Conservation (phyloP, 2,329 filamentous ascomycete species). For the Neofusicoccum parvum region DNA sequence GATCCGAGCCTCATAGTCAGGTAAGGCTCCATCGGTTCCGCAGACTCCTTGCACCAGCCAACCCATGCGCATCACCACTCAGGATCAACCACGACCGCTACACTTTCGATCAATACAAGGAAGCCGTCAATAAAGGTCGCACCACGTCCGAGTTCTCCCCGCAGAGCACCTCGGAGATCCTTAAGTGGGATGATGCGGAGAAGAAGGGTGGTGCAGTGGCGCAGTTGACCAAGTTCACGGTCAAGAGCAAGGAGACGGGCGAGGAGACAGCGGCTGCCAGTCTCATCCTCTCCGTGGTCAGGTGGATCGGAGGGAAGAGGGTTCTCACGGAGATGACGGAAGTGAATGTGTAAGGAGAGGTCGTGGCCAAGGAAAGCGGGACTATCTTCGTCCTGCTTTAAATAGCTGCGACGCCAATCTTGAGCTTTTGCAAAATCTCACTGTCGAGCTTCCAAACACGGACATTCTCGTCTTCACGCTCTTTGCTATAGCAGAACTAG, state of each 20-base stretch:
- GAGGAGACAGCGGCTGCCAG: constrained; percentile 17
- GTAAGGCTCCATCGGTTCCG: neutral
- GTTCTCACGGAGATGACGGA: constrained; percentile 20
- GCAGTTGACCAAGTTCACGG: constrained; percentile 3
- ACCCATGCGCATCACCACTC: neutral
- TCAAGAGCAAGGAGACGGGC: constrained; percentile 21
- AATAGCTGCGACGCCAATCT: neutral
- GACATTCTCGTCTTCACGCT: neutral
- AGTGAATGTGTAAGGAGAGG: neutral
- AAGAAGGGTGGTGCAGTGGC: constrained; percentile 19
- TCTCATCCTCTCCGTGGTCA: constrained; percentile 20
- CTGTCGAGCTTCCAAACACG: neutral
- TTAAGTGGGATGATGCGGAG: constrained; percentile 21
- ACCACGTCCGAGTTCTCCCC: neutral
- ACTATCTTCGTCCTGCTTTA: neutral
- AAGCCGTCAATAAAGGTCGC: neutral
- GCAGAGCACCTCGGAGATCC: constrained; percentile 3
- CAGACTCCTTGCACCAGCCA: neutral
- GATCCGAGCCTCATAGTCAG: constrained; percentile 20
- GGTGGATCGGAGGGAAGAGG: constrained; percentile 22
- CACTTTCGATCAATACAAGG: constrained; percentile 22
- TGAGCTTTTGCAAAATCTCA: neutral
- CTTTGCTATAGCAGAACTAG: neutral
- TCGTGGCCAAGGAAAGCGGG: neutral
- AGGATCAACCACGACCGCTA: constrained; percentile 22